Conservation (phyloP, 2,329 filamentous ascomycete species). For the Huntiella omanensis region DNA sequence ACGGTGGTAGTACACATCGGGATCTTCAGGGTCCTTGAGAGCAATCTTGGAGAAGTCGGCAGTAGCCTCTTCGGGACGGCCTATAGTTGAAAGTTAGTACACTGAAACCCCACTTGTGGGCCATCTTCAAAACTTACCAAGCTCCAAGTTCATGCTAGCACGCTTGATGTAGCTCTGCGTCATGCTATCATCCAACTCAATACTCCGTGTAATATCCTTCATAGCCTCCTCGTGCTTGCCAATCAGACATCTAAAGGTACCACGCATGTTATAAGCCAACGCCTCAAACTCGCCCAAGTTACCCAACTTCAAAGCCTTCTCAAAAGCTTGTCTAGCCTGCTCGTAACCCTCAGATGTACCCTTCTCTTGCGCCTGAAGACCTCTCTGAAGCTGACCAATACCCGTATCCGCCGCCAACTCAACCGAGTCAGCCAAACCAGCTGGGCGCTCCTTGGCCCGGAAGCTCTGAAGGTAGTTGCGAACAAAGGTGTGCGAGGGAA, state of each 20-base stretch:
- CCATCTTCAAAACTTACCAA: slow-evolving; percentile 26
- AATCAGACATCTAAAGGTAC: slow-evolving; percentile 83
- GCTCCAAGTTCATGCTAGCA: slow-evolving; percentile 91
- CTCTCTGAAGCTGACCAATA: slow-evolving; percentile 69
- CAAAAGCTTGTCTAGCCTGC: slow-evolving; percentile 69
- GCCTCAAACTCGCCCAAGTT: slow-evolving; percentile 71
- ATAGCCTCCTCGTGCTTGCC: slow-evolving; percentile 75
- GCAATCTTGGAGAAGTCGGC: slow-evolving; percentile 76
- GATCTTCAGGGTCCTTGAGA: slow-evolving; percentile 68
- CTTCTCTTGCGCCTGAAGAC: slow-evolving; percentile 60
- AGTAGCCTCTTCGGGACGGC: slow-evolving; percentile 69
- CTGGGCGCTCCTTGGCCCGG: slow-evolving; percentile 61
- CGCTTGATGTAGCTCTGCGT: slow-evolving; percentile 98
- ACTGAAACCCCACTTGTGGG: not conserved
- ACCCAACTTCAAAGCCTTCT: slow-evolving; percentile 67
- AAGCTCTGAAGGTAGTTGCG: slow-evolving; percentile 99
- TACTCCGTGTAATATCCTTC: slow-evolving; percentile 74
- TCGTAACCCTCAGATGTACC: slow-evolving; percentile 86
- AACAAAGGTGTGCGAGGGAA: slow-evolving; percentile 91
- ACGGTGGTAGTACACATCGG: slow-evolving; percentile 97
- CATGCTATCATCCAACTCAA: slow-evolving; percentile 70
- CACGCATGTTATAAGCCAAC: slow-evolving; percentile 87
- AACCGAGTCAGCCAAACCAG: slow-evolving; percentile 62
- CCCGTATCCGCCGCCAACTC: slow-evolving; percentile 63
- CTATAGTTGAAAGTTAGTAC: slow-evolving; percentile 9